Conservation (phyloP, 768 basidiomycete species). For the Coprinopsis marcescibilis region DNA sequence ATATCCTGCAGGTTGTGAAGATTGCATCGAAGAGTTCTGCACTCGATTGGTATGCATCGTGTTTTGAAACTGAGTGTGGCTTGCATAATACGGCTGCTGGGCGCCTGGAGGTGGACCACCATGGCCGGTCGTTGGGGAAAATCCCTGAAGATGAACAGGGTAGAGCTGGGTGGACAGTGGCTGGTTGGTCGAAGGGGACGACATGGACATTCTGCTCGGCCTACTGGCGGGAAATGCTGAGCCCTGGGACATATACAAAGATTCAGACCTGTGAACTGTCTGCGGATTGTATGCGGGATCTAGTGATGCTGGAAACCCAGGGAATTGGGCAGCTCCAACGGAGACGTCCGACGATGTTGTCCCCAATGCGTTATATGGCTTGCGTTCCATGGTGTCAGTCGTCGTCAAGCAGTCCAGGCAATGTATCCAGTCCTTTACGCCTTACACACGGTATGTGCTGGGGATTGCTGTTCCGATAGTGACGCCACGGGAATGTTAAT, state of each 20-base stretch:
- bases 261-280: conserved; percentile 27
- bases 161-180: conserved; percentile 21
- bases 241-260: conserved; percentile 21
- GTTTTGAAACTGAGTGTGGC: conserved; percentile 7
- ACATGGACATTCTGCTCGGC: conserved; percentile 5
- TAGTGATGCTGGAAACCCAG: conserved; percentile 19
- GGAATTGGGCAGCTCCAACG: conserved; percentile 4
- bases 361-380: conserved; percentile 8
- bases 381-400: conserved; percentile 7
- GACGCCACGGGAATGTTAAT: too few species aligned
- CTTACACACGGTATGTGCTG: too few species aligned
- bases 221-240: background rate
- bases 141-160: conserved; percentile 26
- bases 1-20: background rate
- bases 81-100: background rate
- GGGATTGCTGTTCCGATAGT: too few species aligned
- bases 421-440: too few species aligned
- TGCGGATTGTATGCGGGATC: conserved; percentile 21
- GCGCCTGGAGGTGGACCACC: conserved; percentile 21
- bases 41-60: background rate
- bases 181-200: conserved; percentile 3
- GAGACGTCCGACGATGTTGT: conserved; percentile 8
- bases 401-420: too few species aligned
- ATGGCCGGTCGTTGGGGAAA: conserved; percentile 24
- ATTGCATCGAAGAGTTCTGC: background rate